Evolutionary conservation across 257 asterid genomes (phyloP), one percentile per base, ranked within the genome.

Genomic region (Solanum tarapatanum): DNA sequence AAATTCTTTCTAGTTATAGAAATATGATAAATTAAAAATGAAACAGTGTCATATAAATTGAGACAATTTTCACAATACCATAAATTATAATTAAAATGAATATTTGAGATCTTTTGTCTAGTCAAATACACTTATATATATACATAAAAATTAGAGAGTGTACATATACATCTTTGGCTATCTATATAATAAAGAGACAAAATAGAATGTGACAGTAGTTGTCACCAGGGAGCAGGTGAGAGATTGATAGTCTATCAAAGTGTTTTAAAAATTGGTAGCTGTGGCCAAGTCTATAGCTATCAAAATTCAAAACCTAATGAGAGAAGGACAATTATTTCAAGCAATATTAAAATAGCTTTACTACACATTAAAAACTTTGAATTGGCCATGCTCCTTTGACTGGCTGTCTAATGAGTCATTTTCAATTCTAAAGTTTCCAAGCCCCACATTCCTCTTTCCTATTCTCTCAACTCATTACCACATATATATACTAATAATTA

Each of bases 201-300:
- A 86, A 55, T 21, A 60, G 43, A 39, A 48, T 43, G 35, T 83
- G 64, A 45, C 69, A 76, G 84, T 75, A 64, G 17, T 11, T 48
- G 84, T 62, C 89, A 62, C 86, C 82, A 75, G 33, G 87, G 83
- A 87, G 89, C 87, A 82, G 87, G 60, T 87, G 80, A 87, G 86
- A 23, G 70, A 82, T 87, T 82, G 73, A 82, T 77, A 64, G 82
- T 51, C 64, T 33, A 32, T 12, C 11, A n/a, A 33, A 39, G 41
- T 28, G 41, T 45, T 80, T 80, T 43, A 28, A 80, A 35, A 45
- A 28, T 36, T 7, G 68, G 43, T 82, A 82, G 85, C 39, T 82
- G 36, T 82, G 77, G 84, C 79, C 88, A 60, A 62, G 68, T 11
- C 79, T 55, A 79, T 36, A 17, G 85, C 69, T 82, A 48, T 45